Conservation (phyloP, 1,139 yeast genomes). For the Yamadazyma songkhlaensis region DNA sequence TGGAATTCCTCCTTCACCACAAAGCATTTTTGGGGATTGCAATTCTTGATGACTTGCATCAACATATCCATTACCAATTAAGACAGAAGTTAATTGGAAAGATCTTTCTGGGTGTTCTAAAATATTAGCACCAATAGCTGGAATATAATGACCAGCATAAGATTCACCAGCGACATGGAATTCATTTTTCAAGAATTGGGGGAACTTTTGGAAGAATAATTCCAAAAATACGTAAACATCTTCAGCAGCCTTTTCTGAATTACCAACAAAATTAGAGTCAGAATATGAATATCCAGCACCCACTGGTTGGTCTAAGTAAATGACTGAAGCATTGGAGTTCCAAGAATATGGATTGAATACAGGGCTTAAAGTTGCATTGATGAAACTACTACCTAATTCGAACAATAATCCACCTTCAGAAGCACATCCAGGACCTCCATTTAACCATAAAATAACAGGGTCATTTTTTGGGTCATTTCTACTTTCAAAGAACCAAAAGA, state of each 20-base stretch:
- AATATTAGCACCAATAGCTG: slow-evolving; percentile 67
- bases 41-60: slow-evolving; percentile 63
- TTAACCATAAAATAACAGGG: slow-evolving; percentile 67
- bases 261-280: slow-evolving; percentile 46
- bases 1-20: slow-evolving; percentile 78
- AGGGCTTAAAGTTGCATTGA: slow-evolving; percentile 44
- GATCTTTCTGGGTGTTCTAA: slow-evolving; percentile 48
- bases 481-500: slow-evolving; percentile 84
- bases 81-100: slow-evolving; percentile 46
- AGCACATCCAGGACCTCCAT: slow-evolving; percentile 24
- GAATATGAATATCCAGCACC: slow-evolving; percentile 72
- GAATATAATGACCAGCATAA: slow-evolving; percentile 79
- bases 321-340: slow-evolving; percentile 80
- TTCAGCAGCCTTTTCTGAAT: slow-evolving; percentile 62
- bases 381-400: slow-evolving; percentile 80
- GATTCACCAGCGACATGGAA: slow-evolving; percentile 83
- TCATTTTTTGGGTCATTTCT: slow-evolving; percentile 81
- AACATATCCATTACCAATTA: slow-evolving; percentile 77
- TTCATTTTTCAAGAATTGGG: slow-evolving; percentile 45
- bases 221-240: slow-evolving; percentile 70
- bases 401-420: slow-evolving; percentile 81
- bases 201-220: slow-evolving; percentile 66
- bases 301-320: slow-evolving; percentile 87
- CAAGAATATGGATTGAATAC: slow-evolving; percentile 57
- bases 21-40: slow-evolving; percentile 72